Conservation (phyloP, 2,329 filamentous ascomycete genomes). For the Monilinia fructigena region DNA sequence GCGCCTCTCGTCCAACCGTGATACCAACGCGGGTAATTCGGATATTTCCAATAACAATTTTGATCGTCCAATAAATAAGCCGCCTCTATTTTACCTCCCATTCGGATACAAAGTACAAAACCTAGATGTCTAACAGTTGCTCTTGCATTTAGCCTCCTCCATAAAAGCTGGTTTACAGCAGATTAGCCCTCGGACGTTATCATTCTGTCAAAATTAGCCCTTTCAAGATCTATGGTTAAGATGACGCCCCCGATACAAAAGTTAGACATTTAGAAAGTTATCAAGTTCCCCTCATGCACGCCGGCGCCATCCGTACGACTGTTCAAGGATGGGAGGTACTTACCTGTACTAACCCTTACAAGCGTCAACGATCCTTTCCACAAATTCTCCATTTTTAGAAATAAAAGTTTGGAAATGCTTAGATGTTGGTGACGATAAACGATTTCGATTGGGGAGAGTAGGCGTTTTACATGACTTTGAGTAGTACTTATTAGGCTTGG, state of each 20-base stretch:
- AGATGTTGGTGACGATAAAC: neutral
- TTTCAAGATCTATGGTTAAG: too few relatives aligned
- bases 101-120: neutral
- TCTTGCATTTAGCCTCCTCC: neutral
- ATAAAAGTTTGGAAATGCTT: neutral
- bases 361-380: neutral
- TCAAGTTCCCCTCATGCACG: neutral
- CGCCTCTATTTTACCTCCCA: too few relatives aligned
- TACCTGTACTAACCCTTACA: conserved; percentile 2
- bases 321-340: neutral
- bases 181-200: too few relatives aligned
- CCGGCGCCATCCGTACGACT: conserved; percentile 9
- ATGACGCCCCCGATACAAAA: neutral
- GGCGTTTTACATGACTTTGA: neutral
- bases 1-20: neutral
- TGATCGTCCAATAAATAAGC: neutral
- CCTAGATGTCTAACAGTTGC: neutral
- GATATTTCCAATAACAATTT: neutral
- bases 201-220: too few relatives aligned
- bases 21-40: neutral
- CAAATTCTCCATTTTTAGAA: conserved; percentile 15
- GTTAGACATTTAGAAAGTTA: neutral
- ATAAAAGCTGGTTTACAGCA: neutral
- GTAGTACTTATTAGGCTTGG: neutral
- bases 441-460: neutral